These are phyloP conservation scores for Pichia cabralensis DNA, from an alignment of 805 yeast genomes.

Conservation along the genomic window DNA sequence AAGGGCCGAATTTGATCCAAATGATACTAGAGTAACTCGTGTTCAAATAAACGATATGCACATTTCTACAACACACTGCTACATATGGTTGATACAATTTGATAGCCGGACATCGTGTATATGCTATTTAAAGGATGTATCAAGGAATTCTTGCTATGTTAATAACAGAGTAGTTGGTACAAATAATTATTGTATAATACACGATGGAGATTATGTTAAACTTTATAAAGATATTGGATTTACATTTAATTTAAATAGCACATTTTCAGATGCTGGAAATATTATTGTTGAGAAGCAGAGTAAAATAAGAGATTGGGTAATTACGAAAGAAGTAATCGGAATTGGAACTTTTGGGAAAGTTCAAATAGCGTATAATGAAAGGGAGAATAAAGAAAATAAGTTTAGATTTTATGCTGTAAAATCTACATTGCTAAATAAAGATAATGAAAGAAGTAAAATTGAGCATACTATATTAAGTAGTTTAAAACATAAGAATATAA, in stretches of 20 bases:
- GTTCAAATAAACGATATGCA: conserved; percentile 14
- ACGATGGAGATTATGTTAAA: conserved; percentile 29
- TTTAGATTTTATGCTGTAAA: conserved; percentile 42
- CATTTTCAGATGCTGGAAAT: too few relatives aligned
- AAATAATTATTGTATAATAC: conserved; percentile 25
- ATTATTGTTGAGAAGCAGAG: too few relatives aligned
- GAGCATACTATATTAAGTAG: conserved; percentile 49
- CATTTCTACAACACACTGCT: conserved; percentile 38
- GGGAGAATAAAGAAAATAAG: too few relatives aligned
- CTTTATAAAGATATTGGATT: conserved; percentile 25
- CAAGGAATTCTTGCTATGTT: conserved; percentile 41
- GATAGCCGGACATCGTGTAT: conserved; percentile 37
- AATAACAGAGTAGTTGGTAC: conserved; percentile 26
- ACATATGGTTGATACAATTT: conserved; percentile 29
- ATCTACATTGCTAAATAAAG: conserved; percentile 17
- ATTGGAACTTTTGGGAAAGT: conserved; percentile 52
- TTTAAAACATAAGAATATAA: conserved; percentile 83
- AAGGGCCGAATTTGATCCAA: conserved; percentile 17
- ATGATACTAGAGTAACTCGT: conserved; percentile 16
- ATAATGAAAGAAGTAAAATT: conserved; percentile 22
- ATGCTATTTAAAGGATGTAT: conserved; percentile 39
- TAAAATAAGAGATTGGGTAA: conserved; percentile 29
- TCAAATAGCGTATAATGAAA: conserved; percentile 24
- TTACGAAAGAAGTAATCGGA: conserved; percentile 35
- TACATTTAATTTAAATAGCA: too few relatives aligned